Conservation (phyloP, 306 rosid species). For the Cucumis cinereus region DNA sequence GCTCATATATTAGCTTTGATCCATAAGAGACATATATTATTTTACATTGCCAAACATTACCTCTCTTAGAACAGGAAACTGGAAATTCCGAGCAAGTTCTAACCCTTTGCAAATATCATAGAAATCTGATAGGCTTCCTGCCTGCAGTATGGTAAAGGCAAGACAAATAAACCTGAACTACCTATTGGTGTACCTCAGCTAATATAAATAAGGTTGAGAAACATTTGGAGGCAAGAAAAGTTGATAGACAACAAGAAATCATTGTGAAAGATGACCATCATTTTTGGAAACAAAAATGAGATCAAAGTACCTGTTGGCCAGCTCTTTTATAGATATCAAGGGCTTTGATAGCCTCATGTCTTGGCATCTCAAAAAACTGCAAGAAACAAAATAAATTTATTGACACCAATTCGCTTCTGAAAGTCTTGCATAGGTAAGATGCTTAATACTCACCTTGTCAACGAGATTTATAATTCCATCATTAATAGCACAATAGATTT, state of each 20-base stretch:
- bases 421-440: background rate
- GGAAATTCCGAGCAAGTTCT: conserved; percentile 96
- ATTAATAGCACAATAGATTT: conserved; percentile 70
- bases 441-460: conserved; percentile 65
- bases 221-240: background rate
- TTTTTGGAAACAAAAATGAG: background rate
- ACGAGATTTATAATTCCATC: conserved; percentile 98
- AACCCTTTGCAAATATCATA: conserved; percentile 90
- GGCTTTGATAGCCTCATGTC: conserved; percentile 86
- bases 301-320: conserved; percentile 70
- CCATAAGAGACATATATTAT: background rate
- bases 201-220: background rate
- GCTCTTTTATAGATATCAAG: conserved; percentile 92
- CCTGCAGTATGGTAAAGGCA: conserved; percentile 34
- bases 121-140: conserved; percentile 72
- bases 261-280: background rate
- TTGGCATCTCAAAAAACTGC: conserved; percentile 99
- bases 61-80: conserved; percentile 95
- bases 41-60: conserved; percentile 19
- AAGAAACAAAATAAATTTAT: conserved; percentile 11
- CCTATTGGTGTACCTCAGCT: background rate
- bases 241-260: background rate
- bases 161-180: conserved; percentile 7
- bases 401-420: conserved; percentile 1
- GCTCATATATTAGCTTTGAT: conserved; percentile 5